These are phyloP conservation scores for Lactarius sp. DNA, from an alignment of 768 basidiomycete genomes.

Conservation along the genomic window DNA sequence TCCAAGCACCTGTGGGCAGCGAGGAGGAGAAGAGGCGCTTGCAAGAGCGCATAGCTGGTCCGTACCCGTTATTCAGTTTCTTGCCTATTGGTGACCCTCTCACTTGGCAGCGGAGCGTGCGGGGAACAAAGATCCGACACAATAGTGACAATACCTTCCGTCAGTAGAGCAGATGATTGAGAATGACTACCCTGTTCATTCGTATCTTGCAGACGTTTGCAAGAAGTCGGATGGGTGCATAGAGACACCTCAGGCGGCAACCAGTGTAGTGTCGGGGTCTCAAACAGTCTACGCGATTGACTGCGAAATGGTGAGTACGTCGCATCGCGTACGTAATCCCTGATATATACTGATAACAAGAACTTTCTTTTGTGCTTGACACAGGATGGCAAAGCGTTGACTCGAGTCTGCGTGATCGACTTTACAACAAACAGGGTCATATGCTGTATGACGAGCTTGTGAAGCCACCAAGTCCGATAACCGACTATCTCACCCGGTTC, in stretches of 20 bases:
- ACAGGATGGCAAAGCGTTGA: constrained; percentile 84
- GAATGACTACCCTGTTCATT: constrained; percentile 87
- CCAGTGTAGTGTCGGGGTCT: constrained; percentile 29
- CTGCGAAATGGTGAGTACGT: constrained; percentile 86
- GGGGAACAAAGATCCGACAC: constrained; percentile 59
- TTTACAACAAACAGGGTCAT: constrained; percentile 63
- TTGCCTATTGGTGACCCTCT: neutral
- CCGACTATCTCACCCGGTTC: too few species aligned
- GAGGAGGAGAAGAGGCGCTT: too few species aligned
- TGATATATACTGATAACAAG: neutral
- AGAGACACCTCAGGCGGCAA: constrained; percentile 59
- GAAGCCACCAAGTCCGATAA: too few species aligned
- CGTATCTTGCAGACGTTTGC: constrained; percentile 72
- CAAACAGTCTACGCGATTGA: constrained; percentile 77
- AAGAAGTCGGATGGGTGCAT: constrained; percentile 68
- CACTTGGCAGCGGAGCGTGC: constrained; percentile 47
- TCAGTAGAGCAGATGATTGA: constrained; percentile 86
- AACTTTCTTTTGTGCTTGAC: constrained; percentile 65
- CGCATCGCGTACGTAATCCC: neutral
- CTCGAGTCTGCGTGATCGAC: too few species aligned
- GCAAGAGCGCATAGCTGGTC: too few species aligned
- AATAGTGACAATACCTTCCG: constrained; percentile 71
- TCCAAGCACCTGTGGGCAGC: too few species aligned
- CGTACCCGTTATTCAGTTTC: too few species aligned
- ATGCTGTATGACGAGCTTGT: constrained; percentile 36